phyloP scores from a whole-genome alignment of 257 asterid genomes.

The Penstemon davidsonii region DNA sequence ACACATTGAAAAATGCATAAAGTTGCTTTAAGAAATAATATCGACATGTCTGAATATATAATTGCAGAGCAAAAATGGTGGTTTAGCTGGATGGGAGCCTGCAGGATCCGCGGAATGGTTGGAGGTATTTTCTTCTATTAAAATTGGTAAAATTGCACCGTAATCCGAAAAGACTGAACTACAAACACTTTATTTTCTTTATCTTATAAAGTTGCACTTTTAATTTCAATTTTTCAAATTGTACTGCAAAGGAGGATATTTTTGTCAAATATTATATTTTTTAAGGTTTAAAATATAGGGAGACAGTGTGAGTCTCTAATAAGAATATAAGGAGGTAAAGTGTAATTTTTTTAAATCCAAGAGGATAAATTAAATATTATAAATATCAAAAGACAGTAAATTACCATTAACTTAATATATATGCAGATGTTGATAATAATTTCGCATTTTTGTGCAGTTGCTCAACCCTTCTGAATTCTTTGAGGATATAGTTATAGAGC shows the following conservation, averaged over 20 bases:
- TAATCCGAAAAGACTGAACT: too few relatives aligned
- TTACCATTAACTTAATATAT: too few relatives aligned
- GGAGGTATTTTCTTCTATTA: slow-evolving; percentile 47
- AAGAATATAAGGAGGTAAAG: too few relatives aligned
- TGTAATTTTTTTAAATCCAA: slow-evolving; percentile 7
- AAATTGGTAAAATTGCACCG: not conserved
- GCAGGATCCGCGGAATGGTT: slow-evolving; percentile 81
- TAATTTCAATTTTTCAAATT: too few relatives aligned
- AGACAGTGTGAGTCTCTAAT: too few relatives aligned
- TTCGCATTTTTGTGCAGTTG: slow-evolving; percentile 35
- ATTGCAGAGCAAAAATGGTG: slow-evolving; percentile 86
- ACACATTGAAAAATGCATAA: too few relatives aligned
- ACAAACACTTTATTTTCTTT: too few relatives aligned
- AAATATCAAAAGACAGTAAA: not conserved
- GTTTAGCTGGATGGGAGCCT: slow-evolving; percentile 96
- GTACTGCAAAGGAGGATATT: too few relatives aligned
- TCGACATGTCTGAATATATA: slow-evolving; percentile 1
- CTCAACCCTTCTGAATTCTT: slow-evolving; percentile 78
- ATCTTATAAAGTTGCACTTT: too few relatives aligned
- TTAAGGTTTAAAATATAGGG: too few relatives aligned
- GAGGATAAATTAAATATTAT: slow-evolving; percentile 37
- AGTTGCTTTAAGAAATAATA: not conserved
- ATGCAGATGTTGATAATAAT: not conserved
- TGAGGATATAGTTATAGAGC: slow-evolving; percentile 64
- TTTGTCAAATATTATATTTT: too few relatives aligned